A percentile compares a stretch with the other conserved stretches of the same genome.
Conservation (phyloP, 176 grass and related monocot genomes). For the Typha latifolia region DNA sequence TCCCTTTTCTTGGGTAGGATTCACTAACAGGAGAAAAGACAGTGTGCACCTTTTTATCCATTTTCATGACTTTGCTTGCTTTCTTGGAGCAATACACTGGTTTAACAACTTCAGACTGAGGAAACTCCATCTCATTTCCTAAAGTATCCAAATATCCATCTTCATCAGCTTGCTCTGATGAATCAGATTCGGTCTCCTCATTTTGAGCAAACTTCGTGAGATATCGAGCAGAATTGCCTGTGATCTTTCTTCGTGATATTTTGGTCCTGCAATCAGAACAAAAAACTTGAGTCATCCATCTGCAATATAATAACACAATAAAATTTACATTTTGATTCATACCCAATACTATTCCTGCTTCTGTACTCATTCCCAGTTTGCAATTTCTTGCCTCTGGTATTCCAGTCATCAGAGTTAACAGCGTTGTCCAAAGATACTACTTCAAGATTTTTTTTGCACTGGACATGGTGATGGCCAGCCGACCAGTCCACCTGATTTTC, state of each 20-base stretch:
- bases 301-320: conserved; percentile 32
- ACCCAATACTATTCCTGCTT: conserved; percentile 23
- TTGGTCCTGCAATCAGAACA: conserved; percentile 34
- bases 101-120: conserved; percentile 25
- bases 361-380: conserved; percentile 33
- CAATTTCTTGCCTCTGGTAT: conserved; percentile 10
- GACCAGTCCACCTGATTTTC: conserved; percentile 25
- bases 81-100: conserved; percentile 37
- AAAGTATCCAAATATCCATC: conserved; percentile 7
- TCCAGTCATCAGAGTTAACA: conserved; percentile 42
- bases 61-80: conserved; percentile 27
- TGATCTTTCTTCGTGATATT: conserved; percentile 26
- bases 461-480: conserved; percentile 10
- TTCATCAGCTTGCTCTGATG: conserved; percentile 55
- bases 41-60: conserved; percentile 34
- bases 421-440: not conserved
- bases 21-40: conserved; percentile 35
- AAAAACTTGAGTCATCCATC: conserved; percentile 23
- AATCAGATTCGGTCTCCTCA: conserved; percentile 86
- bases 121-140: conserved; percentile 8
- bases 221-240: conserved; percentile 24
- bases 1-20: conserved; percentile 36
- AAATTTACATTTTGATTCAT: conserved; percentile 37
- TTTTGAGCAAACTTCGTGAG: conserved; percentile 25
- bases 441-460: not conserved